Percentiles rank a stretch among this genome's conserved stretches.
These are phyloP conservation scores for Paramarasmius palmivorus DNA, from an alignment of 1,284 basidiomycete species.

Conservation along the genomic window DNA sequence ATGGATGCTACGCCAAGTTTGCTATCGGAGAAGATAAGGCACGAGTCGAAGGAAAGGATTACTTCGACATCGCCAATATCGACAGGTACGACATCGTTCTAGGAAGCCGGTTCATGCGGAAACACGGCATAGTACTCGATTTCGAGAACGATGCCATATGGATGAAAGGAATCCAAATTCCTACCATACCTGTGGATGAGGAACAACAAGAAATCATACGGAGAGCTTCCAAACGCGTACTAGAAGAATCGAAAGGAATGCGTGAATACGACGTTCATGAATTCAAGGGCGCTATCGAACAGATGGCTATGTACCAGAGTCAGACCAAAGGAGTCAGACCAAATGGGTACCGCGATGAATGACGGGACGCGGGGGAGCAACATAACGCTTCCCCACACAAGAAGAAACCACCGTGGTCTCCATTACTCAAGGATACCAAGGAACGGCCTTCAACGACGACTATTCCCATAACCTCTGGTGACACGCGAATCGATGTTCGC, in stretches of 20 bases:
- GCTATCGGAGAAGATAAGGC: not conserved
- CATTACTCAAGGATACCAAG: no score
- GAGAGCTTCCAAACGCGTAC: constrained; percentile 6
- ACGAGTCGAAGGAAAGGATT: not conserved
- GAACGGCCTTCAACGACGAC: no score
- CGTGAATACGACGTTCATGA: constrained; percentile 7
- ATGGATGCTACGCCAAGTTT: not conserved
- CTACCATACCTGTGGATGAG: constrained; percentile 15
- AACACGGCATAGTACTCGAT: constrained; percentile 13
- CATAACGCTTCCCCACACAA: not conserved
- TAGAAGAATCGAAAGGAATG: not conserved
- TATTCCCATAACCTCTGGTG: no score
- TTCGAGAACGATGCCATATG: constrained; percentile 13
- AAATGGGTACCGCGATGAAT: not conserved
- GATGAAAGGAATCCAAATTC: not conserved
- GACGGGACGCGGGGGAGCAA: not conserved
- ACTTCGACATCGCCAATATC: constrained; percentile 22
- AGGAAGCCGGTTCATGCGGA: constrained; percentile 18
- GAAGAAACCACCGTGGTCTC: no score
- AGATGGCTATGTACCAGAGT: not conserved
- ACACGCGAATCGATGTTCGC: no score
- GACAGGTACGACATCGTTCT: constrained; percentile 20
- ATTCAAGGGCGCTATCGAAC: constrained; percentile 4
- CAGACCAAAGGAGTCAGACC: not conserved
- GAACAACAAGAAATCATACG: constrained; percentile 6